Evolutionary conservation across 345 rosid genomes (phyloP), one percentile per base, ranked within the genome.

Genomic region (Hibiscus mutabilis): DNA sequence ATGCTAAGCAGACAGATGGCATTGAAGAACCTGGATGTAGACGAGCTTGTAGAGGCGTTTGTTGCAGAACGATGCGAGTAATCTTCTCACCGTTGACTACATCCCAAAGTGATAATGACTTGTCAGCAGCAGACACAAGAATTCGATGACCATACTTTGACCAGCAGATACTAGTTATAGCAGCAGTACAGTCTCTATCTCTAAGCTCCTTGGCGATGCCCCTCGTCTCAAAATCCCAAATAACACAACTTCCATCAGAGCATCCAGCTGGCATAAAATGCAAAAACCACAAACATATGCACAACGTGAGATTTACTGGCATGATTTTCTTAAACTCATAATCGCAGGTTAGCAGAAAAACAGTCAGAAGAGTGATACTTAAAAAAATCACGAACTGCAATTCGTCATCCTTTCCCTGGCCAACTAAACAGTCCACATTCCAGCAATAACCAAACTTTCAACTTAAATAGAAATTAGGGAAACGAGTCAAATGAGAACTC

Each of bases 221-320:
- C 66, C 98, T 83, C 35, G 99, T 96, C 85, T 96, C 97, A 76
- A 96, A 96, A 80, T 96, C 99, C 96, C 97, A 96, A 72, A 96
- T 92, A 4, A 96, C 79, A 66, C 96, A 91, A 69, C 90, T 84
- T 18, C 98, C 99, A 80, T 96, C 97, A 13, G 94, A 84, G 76
- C 99, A 96, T 68, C 99, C 99, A 78, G 99, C 99, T 96, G 80
- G 70, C 37, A 73, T 63, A 29, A 71, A 52, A 73, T 27, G 73
- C 37, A 42, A 55, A 56, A 77, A 22, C 31, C 57, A 79, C 56
- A 65, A 73, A 66, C 22, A 49, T 16, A 15, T 4, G 14, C 13
- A 42, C 46, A 42, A 42, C 12, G 13, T 42, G 46, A 42, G 46
- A 10, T 10, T 42, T 62, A 47, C 57, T 52, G 58, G 6, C 29